Conservation (phyloP, 331 rosid species). For the Quercus lobata region DNA sequence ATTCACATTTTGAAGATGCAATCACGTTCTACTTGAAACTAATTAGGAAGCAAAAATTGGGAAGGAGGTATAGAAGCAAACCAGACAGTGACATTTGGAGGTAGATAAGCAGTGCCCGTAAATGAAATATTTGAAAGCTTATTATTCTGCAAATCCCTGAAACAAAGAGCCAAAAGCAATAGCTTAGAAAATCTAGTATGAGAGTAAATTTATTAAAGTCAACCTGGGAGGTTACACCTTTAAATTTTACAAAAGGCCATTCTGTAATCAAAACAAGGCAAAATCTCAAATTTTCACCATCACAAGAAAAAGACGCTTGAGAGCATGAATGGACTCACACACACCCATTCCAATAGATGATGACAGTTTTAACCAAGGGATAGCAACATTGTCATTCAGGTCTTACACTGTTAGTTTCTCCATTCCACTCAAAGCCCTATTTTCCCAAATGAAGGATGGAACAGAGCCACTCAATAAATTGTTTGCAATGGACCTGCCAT, state of each 20-base stretch:
- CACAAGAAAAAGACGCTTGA: not conserved
- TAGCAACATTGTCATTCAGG: constrained; percentile 9
- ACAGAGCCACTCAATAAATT: constrained; percentile 60
- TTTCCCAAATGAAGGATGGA: constrained; percentile 70
- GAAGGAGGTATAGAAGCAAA: constrained; percentile 39
- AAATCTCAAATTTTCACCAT: not conserved
- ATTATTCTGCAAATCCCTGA: constrained; percentile 87
- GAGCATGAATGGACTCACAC: not conserved
- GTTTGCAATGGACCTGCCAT: constrained; percentile 80
- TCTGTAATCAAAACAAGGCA: not conserved
- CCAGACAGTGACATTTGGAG: constrained; percentile 70
- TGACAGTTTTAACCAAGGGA: not conserved
- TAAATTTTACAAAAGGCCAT: not conserved
- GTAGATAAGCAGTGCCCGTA: constrained; percentile 46
- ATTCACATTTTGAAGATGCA: not conserved
- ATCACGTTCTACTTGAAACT: not conserved
- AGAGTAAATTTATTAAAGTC: not conserved
- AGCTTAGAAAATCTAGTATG: constrained; percentile 16
- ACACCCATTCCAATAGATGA: too few species aligned
- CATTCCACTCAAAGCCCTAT: constrained; percentile 32
- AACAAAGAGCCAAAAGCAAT: constrained; percentile 23
- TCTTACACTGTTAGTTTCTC: constrained; percentile 62
- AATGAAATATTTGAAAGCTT: constrained; percentile 31
- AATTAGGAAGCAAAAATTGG: not conserved
- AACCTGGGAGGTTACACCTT: not conserved